These are phyloP conservation scores for Leccinum barrowsii DNA, from an alignment of 768 basidiomycete genomes.

Conservation along the genomic window DNA sequence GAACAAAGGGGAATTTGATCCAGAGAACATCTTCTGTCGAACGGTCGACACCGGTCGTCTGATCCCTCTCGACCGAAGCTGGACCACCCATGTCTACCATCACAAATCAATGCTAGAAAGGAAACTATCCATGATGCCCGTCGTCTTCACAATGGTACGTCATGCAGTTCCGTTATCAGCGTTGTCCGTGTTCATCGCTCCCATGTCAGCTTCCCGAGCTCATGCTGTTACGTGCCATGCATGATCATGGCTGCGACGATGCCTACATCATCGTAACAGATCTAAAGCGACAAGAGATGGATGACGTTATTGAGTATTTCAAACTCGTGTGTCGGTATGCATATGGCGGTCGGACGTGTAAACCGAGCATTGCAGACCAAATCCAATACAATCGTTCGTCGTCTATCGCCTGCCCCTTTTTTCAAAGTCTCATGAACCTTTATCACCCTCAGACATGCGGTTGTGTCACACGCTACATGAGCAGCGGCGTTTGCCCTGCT, in stretches of 20 bases:
- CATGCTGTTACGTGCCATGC: constrained; percentile 78
- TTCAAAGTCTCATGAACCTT: constrained; percentile 6
- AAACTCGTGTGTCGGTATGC: constrained; percentile 67
- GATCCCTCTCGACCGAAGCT: constrained; percentile 77
- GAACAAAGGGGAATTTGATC: constrained; percentile 71
- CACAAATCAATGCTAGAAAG: constrained; percentile 73
- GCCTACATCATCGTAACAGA: constrained; percentile 78
- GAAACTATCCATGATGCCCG: constrained; percentile 73
- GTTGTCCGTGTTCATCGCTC: constrained; percentile 1
- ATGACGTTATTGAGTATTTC: constrained; percentile 75
- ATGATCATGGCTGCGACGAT: constrained; percentile 75
- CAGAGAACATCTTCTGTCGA: constrained; percentile 76
- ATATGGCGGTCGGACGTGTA: constrained; percentile 56
- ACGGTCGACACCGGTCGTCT: constrained; percentile 75
- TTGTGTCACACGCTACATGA: constrained; percentile 62
- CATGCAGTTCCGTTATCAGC: background rate
- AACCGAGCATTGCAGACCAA: constrained; percentile 61
- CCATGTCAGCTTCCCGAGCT: constrained; percentile 63
- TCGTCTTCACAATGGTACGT: constrained; percentile 75
- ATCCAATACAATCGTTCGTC: constrained; percentile 71
- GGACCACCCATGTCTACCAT: constrained; percentile 80
- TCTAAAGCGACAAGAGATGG: constrained; percentile 76
- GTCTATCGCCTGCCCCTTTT: background rate
- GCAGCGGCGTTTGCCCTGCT: constrained; percentile 72
- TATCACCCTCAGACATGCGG: constrained; percentile 49